These are phyloP conservation scores for Voacanga thouarsii DNA, from an alignment of 257 asterid species.

Conservation along the genomic window DNA sequence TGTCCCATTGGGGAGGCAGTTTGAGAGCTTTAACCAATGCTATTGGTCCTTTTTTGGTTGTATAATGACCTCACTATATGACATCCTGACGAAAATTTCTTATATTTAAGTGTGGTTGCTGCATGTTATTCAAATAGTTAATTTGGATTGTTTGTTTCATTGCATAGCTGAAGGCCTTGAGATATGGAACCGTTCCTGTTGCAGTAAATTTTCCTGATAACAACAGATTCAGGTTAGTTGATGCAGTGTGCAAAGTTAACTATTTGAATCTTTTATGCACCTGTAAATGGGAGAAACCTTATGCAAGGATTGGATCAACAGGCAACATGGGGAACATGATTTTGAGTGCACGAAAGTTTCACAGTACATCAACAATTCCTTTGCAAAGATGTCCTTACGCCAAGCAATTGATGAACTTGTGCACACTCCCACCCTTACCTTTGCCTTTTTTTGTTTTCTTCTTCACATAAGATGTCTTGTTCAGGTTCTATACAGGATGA, in stretches of 20 bases:
- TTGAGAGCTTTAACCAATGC: conserved; percentile 1
- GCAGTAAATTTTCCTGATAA: conserved; percentile 33
- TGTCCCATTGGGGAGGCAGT: neutral
- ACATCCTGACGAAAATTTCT: neutral
- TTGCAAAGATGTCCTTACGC: conserved; percentile 45
- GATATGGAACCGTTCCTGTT: conserved; percentile 67
- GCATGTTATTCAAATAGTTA: neutral
- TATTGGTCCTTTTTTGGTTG: neutral
- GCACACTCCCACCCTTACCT: conserved; percentile 13
- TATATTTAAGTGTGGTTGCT: neutral
- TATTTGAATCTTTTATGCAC: neutral
- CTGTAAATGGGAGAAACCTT: conserved; percentile 16
- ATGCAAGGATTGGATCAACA: conserved; percentile 25
- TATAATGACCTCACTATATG: neutral
- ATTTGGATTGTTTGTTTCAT: neutral
- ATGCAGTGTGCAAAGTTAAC: conserved; percentile 2
- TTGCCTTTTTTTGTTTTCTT: neutral
- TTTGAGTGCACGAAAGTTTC: conserved; percentile 39
- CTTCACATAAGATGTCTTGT: conserved; percentile 1
- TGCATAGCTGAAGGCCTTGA: conserved; percentile 64
- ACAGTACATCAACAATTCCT: conserved; percentile 40
- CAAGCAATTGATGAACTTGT: conserved; percentile 75
- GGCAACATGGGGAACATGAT: conserved; percentile 39
- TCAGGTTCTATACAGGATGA: conserved; percentile 3
- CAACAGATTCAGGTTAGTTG: conserved; percentile 43